Conservation (phyloP, 2,329 filamentous ascomycete genomes). For the Periglandula ipomoeae region DNA sequence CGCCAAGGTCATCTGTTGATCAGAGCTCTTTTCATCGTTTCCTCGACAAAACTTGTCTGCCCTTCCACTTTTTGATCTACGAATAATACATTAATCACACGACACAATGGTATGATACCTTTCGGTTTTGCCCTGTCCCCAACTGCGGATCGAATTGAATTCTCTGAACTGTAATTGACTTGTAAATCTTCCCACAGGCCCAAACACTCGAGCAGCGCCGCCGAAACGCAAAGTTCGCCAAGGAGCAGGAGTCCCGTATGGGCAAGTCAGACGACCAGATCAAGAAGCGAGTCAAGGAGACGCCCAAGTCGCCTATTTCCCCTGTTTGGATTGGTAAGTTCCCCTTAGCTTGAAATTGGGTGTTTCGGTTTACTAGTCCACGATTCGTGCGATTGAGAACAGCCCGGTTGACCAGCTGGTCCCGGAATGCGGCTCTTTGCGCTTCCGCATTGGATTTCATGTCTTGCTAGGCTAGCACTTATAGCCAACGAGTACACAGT, state of each 20-base stretch:
- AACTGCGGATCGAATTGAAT: not conserved
- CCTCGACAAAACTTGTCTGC: not conserved
- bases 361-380: not conserved
- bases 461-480: no score
- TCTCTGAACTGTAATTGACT: no score
- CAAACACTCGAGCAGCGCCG: slow-evolving; percentile 80
- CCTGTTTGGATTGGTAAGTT: slow-evolving; percentile 53
- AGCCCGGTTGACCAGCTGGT: no score
- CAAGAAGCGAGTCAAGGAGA: slow-evolving; percentile 50
- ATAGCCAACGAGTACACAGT: no score
- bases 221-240: slow-evolving; percentile 70
- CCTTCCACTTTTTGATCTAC: not conserved
- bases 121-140: no score
- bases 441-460: no score
- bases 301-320: slow-evolving; percentile 51
- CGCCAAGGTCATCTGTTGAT: not conserved
- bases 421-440: no score
- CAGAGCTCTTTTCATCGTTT: not conserved
- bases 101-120: not conserved
- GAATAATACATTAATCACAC: not conserved
- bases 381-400: no score
- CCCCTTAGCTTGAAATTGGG: not conserved
- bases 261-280: slow-evolving; percentile 61
- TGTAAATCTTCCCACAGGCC: slow-evolving; percentile 49
- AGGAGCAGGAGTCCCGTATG: slow-evolving; percentile 62